Evolutionary conservation across 2,329 filamentous ascomycete genomes (phyloP), one percentile per base, ranked within the genome.

Genomic region (Aspergillus novoparasiticus): DNA sequence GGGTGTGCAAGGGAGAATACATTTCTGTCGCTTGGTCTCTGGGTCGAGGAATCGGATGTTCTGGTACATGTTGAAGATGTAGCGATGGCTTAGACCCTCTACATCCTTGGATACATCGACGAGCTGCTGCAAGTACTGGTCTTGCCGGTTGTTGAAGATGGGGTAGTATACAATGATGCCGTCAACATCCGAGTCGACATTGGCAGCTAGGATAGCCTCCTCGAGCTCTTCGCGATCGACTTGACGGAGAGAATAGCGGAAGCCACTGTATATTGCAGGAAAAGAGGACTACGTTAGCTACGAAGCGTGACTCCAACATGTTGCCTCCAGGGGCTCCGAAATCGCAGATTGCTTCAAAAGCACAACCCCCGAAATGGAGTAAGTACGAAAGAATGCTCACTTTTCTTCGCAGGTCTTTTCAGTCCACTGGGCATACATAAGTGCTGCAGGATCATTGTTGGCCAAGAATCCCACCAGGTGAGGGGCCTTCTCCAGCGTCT

Each of bases 11-110:
- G 95, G 95, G 58, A 99, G 83, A 69, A 98, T 92, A 56, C 90
- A 96, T 83, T 99, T 98, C 78, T 92, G 91, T 5, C 90, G 90
- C 66, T 77, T 74, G 50, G 74, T 76, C 39, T 76, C 73, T 28
- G 89, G 83, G 79, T 99, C 95, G 61, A 99, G 85, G 83, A 94
- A 98, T 68, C 95, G 92, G 72, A 96, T 88, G 82, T 99, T 99
- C 84, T 97, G 92, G 82, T 98, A 99, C 94, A 99, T 97, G 86
- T 99, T 99, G 87, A 94, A 94, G 75, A 98, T 90, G 81, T 98
- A 94, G 75, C 89, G 90, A 80, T 97, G 94, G 71, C 90, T 93
- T 63, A 99, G 87, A 41, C 95, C 95, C 80, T 99, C 95, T 69
- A 99, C 94, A 74, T 99, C 95, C 80, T 99, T 98, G 78, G 86